Base-by-base conservation (phyloP, 78 protist species). In the Neovahlkampfia damariscottae region DNA sequence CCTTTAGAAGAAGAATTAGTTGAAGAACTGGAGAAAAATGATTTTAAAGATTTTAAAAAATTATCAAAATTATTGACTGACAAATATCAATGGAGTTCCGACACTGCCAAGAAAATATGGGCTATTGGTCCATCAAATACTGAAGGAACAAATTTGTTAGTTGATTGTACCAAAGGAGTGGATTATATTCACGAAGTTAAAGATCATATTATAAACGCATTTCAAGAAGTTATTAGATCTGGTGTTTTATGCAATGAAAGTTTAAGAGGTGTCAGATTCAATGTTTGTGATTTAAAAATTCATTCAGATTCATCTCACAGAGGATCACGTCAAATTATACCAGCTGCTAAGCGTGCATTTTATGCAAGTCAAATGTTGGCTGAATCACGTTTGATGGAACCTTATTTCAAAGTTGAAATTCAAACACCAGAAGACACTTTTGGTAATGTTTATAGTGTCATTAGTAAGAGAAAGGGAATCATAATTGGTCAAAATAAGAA, bases 261-360 rank as follows among this genome's bases (percentile, higher is more conserved):
- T 78, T 39, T 96, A 85, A 90, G 99, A 67, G 99, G 96, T 67
- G 67, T 90, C 68, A 83, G 93, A 77, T 83, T 91, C 90, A 74
- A 93, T 88, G 2, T 97, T 41, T 35, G 29, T 59, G 99, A 96
- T 68, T 98, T 90, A 38, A 85, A 86, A 37, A 90, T 97, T 41
- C 99, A 95, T 90, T 90, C 99, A 37, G 99, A 97, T 76, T 90
- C 99, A 73, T 92, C 95, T 83, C 99, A 96, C 89, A 88, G 99
- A 35, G 99, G 99, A 41, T 94, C 92, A 35, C 93, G 90, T 41
- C 96, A 93, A 83, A 67, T 87, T 86, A 82, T 85, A 74, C 97
- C 97, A 41, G 80, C 94, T 41, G 81, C 90, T 27, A 92, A 96
- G 73, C 93, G 96, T 38, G 86, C 62, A 36, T 30, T 88, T 70